phyloP scores from a whole-genome alignment of 2,329 filamentous ascomycete genomes.

The Ramularia endophylla region DNA sequence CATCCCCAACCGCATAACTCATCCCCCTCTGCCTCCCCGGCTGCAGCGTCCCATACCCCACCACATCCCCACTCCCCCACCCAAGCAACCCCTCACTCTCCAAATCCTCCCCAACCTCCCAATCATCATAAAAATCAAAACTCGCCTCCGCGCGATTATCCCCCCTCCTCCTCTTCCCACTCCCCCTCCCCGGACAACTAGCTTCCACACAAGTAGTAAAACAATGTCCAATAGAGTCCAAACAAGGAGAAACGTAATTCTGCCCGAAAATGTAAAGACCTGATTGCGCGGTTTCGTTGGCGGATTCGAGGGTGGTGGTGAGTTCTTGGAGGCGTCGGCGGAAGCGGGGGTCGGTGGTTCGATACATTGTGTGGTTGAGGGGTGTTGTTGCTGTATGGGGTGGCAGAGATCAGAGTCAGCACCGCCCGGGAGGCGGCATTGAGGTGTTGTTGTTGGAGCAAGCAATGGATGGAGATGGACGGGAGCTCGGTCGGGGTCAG shows the following conservation, averaged over 20 bases:
- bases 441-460: no score
- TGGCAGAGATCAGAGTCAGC: no score
- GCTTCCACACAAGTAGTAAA: conserved; percentile 63
- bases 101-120: conserved; percentile 75
- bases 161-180: conserved; percentile 55
- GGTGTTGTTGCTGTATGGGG: no score
- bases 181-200: conserved; percentile 24
- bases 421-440: no score
- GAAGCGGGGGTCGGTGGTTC: conserved; percentile 71
- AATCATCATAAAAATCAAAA: conserved; percentile 98
- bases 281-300: conserved; percentile 86
- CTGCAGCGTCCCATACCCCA: conserved; percentile 41
- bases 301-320: conserved; percentile 81
- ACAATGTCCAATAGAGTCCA: conserved; percentile 60
- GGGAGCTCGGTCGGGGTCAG: no score
- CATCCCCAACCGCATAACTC: conserved; percentile 65
- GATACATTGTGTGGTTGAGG: conserved; percentile 44
- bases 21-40: conserved; percentile 72
- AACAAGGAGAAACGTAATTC: conserved; percentile 74
- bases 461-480: no score
- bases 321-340: conserved; percentile 92
- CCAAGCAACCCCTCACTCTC: conserved; percentile 59
- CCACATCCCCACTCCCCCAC: conserved; percentile 49
- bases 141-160: conserved; percentile 65
- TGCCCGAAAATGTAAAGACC: conserved; percentile 86